Percentiles rank a stretch among this genome's conserved stretches.
Evolutionary conservation across 2,329 filamentous ascomycete species (phyloP).

Genomic region (Ophiostoma perfectum): DNA sequence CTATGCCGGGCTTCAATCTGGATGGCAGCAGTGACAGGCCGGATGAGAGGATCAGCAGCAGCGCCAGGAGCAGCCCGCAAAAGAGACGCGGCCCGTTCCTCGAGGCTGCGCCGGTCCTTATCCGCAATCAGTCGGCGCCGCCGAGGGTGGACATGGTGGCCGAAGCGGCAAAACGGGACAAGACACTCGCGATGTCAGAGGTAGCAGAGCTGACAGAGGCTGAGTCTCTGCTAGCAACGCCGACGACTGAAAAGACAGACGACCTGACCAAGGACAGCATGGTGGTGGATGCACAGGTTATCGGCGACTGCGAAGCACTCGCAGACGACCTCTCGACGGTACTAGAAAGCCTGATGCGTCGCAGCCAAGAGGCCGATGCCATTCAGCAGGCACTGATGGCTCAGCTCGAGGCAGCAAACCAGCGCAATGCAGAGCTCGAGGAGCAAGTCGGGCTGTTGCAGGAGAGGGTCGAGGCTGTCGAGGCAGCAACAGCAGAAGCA

Average conservation of each 20-base stretch:
- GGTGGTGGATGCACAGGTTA: too few relatives aligned
- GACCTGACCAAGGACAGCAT: neutral
- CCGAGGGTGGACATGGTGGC: neutral
- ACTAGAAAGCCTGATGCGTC: conserved; percentile 46
- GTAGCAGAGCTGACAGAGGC: neutral
- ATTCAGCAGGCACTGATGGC: conserved; percentile 48
- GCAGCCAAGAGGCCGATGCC: conserved; percentile 51
- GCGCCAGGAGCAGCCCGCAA: conserved; percentile 1
- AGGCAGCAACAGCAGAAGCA: neutral
- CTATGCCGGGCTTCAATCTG: neutral
- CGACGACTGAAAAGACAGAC: neutral
- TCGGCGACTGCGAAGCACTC: conserved; percentile 38
- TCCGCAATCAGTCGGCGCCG: conserved; percentile 11
- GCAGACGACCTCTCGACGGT: conserved; percentile 47
- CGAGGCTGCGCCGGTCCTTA: conserved; percentile 12
- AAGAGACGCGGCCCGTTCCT: conserved; percentile 8
- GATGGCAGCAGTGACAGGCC: neutral
- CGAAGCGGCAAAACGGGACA: neutral
- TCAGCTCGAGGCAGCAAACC: conserved; percentile 21
- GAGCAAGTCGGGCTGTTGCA: conserved; percentile 2
- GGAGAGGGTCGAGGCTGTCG: neutral
- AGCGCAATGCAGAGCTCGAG: conserved; percentile 48
- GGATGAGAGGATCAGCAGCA: neutral
- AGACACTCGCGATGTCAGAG: neutral
- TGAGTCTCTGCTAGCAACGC: neutral